These are phyloP conservation scores for Xylaria longipes DNA, from an alignment of 495 filamentous ascomycete species.

Conservation along the genomic window DNA sequence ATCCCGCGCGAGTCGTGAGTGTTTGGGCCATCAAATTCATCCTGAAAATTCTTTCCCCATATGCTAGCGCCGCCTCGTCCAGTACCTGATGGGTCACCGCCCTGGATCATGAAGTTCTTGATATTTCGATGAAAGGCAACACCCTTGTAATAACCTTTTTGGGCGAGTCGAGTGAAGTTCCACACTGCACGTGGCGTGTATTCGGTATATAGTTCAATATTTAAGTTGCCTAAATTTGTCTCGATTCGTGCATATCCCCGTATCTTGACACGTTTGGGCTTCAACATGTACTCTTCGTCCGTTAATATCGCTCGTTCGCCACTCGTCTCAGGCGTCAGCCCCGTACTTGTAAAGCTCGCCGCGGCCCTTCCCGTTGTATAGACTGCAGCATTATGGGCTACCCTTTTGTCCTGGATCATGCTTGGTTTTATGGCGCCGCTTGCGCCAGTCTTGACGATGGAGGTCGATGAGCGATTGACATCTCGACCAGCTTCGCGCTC, in stretches of 20 bases:
- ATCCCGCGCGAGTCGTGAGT: slow-evolving; percentile 80
- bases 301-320: slow-evolving; percentile 82
- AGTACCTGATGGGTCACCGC: slow-evolving; percentile 91
- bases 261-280: slow-evolving; percentile 81
- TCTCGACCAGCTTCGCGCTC: slow-evolving; percentile 56
- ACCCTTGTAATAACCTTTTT: slow-evolving; percentile 86
- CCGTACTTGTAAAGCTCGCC: slow-evolving; percentile 93
- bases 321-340: slow-evolving; percentile 88
- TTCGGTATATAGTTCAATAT: slow-evolving; percentile 89
- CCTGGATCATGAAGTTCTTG: slow-evolving; percentile 96
- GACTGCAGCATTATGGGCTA: slow-evolving; percentile 81
- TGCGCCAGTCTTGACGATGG: slow-evolving; percentile 50
- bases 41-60: slow-evolving; percentile 90
- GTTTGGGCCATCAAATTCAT: slow-evolving; percentile 90
- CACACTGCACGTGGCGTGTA: slow-evolving; percentile 90
- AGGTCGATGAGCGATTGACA: slow-evolving; percentile 55
- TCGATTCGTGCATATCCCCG: slow-evolving; percentile 91
- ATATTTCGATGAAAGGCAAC: slow-evolving; percentile 92
- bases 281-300: slow-evolving; percentile 95
- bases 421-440: slow-evolving; percentile 38
- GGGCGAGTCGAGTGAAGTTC: slow-evolving; percentile 91
- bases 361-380: slow-evolving; percentile 93
- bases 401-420: slow-evolving; percentile 56
- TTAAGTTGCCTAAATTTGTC: slow-evolving; percentile 82
- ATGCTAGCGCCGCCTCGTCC: slow-evolving; percentile 85